Conservation (phyloP, 805 yeast species). For the Tetrapisispora pingtungensis region DNA sequence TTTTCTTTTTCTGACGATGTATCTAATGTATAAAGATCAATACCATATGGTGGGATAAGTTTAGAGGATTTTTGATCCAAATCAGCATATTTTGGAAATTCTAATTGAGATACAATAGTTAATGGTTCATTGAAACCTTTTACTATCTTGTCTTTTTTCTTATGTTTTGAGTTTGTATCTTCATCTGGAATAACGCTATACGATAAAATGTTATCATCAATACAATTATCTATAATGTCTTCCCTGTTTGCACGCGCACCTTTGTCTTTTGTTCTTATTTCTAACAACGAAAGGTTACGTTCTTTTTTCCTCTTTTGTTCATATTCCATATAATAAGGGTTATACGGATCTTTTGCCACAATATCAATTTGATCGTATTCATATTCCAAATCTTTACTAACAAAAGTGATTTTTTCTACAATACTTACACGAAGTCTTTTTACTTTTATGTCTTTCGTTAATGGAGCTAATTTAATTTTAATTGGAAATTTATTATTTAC, state of each 20-base stretch:
- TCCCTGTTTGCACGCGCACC: conserved; percentile 48
- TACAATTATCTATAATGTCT: conserved; percentile 40
- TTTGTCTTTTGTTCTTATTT: conserved; percentile 48
- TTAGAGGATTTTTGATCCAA: conserved; percentile 16
- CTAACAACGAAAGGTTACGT: conserved; percentile 48
- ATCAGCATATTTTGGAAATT: conserved; percentile 22
- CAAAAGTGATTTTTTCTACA: conserved; percentile 55
- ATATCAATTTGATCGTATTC: conserved; percentile 44
- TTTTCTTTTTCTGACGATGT: conserved; percentile 6
- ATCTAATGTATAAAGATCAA: conserved; percentile 17
- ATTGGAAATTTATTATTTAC: conserved; percentile 51
- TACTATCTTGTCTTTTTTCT: conserved; percentile 26
- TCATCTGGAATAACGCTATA: conserved; percentile 29
- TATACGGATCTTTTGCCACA: conserved; percentile 24
- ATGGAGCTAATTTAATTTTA: conserved; percentile 56
- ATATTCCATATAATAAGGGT: conserved; percentile 27
- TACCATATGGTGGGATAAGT: conserved; percentile 26
- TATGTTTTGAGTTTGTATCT: not conserved
- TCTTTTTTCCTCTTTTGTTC: conserved; percentile 32
- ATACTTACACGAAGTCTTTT: conserved; percentile 58
- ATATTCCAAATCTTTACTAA: conserved; percentile 42
- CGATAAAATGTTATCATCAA: conserved; percentile 51
- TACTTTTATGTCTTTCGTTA: conserved; percentile 49
- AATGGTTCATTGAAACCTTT: conserved; percentile 18
- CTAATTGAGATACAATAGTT: conserved; percentile 18